phyloP scores from a whole-genome alignment of 2,329 filamentous ascomycete species.

The Aspergillus pseudoterreus region DNA sequence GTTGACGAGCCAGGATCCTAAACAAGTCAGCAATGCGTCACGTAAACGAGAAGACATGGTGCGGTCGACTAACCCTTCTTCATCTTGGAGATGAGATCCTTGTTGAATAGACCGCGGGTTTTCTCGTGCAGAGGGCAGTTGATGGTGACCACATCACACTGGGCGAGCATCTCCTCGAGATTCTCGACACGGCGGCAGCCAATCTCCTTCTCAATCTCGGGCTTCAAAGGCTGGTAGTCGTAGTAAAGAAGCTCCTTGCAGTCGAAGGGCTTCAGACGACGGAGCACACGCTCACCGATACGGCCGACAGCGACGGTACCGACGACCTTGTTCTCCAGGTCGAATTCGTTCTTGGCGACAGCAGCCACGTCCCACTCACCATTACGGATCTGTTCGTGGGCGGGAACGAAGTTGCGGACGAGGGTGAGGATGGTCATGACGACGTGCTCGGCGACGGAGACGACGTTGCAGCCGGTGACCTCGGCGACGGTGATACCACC shows the following conservation, averaged over 20 bases:
- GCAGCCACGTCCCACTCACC: slow-evolving; percentile 96
- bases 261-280: slow-evolving; percentile 93
- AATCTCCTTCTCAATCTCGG: slow-evolving; percentile 91
- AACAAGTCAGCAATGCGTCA: too few relatives aligned
- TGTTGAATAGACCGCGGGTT: slow-evolving; percentile 95
- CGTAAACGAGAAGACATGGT: not conserved
- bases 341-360: slow-evolving; percentile 97
- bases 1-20: slow-evolving; percentile 94
- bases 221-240: slow-evolving; percentile 90
- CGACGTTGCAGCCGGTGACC: slow-evolving; percentile 96
- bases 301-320: slow-evolving; percentile 96
- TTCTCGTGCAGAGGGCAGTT: slow-evolving; percentile 99
- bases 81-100: slow-evolving; percentile 98
- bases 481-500: slow-evolving; percentile 95
- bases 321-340: slow-evolving; percentile 95
- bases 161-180: slow-evolving; percentile 88
- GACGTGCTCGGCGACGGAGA: slow-evolving; percentile 98
- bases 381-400: slow-evolving; percentile 84
- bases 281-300: slow-evolving; percentile 96
- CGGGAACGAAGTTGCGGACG: slow-evolving; percentile 97
- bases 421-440: slow-evolving; percentile 97
- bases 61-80: slow-evolving; percentile 67
- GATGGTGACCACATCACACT: slow-evolving; percentile 98
- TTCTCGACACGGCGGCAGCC: slow-evolving; percentile 83
- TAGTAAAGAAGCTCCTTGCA: slow-evolving; percentile 99